A percentile compares a stretch with the other conserved stretches of the same genome.
Evolutionary conservation across 495 filamentous ascomycete genomes (phyloP).

Genomic region (Margaritispora aquatica): DNA sequence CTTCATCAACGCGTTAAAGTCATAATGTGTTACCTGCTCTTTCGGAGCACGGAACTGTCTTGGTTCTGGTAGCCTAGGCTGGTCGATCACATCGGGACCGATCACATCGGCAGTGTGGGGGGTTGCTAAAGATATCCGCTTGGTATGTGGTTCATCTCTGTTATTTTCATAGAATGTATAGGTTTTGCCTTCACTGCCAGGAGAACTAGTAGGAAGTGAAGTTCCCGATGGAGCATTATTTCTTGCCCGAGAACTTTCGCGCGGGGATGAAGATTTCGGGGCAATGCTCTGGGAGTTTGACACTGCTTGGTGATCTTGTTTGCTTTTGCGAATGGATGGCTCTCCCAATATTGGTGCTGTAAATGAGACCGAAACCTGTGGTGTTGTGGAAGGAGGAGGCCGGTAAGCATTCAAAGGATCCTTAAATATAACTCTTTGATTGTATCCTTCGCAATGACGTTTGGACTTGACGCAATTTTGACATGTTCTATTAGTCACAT

Average conservation of each 20-base stretch:
- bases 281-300: constrained; percentile 1
- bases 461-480: constrained; percentile 93
- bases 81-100: constrained; percentile 12
- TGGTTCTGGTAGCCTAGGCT: constrained; percentile 11
- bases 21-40: constrained; percentile 10
- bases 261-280: not conserved
- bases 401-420: constrained; percentile 50
- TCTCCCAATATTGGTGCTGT: not conserved
- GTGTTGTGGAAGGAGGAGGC: constrained; percentile 14
- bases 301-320: not conserved
- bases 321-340: not conserved
- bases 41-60: not conserved
- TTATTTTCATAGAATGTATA: constrained; percentile 7
- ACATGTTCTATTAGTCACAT: constrained; percentile 45
- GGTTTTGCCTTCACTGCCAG: not conserved
- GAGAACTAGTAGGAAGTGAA: not conserved
- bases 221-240: not conserved
- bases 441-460: constrained; percentile 90
- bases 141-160: too few species aligned
- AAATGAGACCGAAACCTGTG: constrained; percentile 2
- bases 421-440: constrained; percentile 87
- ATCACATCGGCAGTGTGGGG: not conserved
- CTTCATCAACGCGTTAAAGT: constrained; percentile 17
- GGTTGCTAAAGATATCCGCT: not conserved
- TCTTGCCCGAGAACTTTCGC: not conserved